phyloP scores from a whole-genome alignment of 2,329 filamentous ascomycete genomes.

The Hypoxylon sp. region DNA sequence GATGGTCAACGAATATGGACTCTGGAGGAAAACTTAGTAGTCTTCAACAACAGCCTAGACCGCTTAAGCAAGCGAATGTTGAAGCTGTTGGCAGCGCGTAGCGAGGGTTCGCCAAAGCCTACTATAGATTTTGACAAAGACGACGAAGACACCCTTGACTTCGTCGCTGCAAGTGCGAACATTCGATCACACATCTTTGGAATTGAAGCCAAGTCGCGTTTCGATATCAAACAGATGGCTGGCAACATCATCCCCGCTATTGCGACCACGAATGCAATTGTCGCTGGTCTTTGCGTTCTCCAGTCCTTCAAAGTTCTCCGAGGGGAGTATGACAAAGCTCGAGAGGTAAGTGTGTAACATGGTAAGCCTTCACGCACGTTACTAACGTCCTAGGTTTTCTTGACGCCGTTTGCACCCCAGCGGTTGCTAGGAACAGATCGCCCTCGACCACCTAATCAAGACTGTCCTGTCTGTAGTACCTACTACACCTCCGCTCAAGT shows the following conservation, averaged over 20 bases:
- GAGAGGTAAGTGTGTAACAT: constrained; percentile 70
- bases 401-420: constrained; percentile 76
- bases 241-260: constrained; percentile 99
- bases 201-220: constrained; percentile 89
- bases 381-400: constrained; percentile 73
- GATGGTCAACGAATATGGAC: constrained; percentile 86
- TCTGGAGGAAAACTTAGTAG: constrained; percentile 84
- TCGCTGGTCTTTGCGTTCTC: constrained; percentile 90
- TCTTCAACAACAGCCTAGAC: constrained; percentile 87
- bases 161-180: constrained; percentile 92
- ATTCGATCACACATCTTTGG: constrained; percentile 90
- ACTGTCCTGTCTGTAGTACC: constrained; percentile 87
- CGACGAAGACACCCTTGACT: constrained; percentile 93
- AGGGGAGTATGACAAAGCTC: constrained; percentile 77
- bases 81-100: constrained; percentile 68
- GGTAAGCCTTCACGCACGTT: background rate
- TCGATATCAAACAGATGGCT: constrained; percentile 99
- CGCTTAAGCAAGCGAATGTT: constrained; percentile 82
- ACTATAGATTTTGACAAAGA: constrained; percentile 96
- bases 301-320: constrained; percentile 92
- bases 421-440: constrained; percentile 72
- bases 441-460: constrained; percentile 77
- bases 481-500: constrained; percentile 77
- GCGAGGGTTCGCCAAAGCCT: constrained; percentile 67
- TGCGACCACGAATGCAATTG: constrained; percentile 97